These are phyloP conservation scores for Populus alba DNA, from an alignment of 345 rosid species.

Conservation along the genomic window DNA sequence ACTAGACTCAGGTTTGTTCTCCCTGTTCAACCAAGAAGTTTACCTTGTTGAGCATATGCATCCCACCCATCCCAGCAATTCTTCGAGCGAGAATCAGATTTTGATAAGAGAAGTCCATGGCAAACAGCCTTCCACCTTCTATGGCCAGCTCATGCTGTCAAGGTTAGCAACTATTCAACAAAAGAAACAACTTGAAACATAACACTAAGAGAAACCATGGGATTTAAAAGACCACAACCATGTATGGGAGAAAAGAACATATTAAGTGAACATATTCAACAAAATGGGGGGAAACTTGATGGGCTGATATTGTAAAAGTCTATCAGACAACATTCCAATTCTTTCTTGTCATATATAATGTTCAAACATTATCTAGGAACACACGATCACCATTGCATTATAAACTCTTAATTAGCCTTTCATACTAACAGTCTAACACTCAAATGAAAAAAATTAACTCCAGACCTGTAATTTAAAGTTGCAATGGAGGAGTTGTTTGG, in stretches of 20 bases:
- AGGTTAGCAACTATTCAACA: neutral
- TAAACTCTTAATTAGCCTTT: neutral
- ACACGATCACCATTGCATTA: too few relatives aligned
- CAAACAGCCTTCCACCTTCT: slow-evolving; percentile 8
- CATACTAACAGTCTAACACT: neutral
- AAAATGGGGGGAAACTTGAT: too few relatives aligned
- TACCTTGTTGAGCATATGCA: slow-evolving; percentile 5
- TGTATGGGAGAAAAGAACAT: too few relatives aligned
- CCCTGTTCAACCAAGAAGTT: neutral
- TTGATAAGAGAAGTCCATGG: neutral
- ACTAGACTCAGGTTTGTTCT: neutral
- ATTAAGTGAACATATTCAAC: too few relatives aligned
- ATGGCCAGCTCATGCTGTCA: slow-evolving; percentile 4
- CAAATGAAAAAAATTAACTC: neutral
- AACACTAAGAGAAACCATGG: neutral
- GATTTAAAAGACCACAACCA: neutral
- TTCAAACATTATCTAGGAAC: too few relatives aligned
- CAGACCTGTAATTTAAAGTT: slow-evolving; percentile 3
- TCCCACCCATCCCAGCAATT: slow-evolving; percentile 11
- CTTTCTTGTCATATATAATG: too few relatives aligned
- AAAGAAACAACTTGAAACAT: too few relatives aligned
- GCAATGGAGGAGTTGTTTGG: neutral
- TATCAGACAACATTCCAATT: too few relatives aligned
- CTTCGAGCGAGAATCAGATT: slow-evolving; percentile 8
- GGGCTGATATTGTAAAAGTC: too few relatives aligned